Evolutionary conservation across 2,329 filamentous ascomycete species (phyloP), one percentile per base, ranked within the genome.

Genomic region (Fusarium veterinarium): DNA sequence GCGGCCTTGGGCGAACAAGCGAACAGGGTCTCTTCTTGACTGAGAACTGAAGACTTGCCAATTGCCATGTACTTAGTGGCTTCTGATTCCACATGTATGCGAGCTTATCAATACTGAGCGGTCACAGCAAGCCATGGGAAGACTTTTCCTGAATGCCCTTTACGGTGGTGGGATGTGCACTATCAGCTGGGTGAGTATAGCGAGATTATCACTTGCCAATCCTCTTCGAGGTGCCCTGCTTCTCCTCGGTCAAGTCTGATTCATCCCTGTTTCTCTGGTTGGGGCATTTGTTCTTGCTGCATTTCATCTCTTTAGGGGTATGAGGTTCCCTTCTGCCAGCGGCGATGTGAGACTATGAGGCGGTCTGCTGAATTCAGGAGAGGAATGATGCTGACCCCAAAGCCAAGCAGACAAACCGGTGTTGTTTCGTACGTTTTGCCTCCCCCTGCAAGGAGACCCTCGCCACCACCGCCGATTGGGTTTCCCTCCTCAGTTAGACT

Each of bases 381-480:
- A 33, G 11, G 0, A 23, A 33, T 13, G 4, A 13, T 23, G 11
- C 16, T 31, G 8, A 4, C 28, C 45, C 10, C 11, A 23, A 33
- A 33, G 16, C 46, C 11, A 17, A 33, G 16, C 20, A 23, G n/a
- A 33, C 3, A 17, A 33, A 3, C 3, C 11, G 25, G 4, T 16
- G 10, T n/a, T 8, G 19, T 11, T 11, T 49, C 20, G 6, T 31
- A 16, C 20, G 3, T 12, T 17, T 48, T 13, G 14, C 14, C n/a
- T 23, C 10, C 8, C 14, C 20, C 1, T 6, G 7, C 3, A 17
- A 23, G 3, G 12, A 13, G 3, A 1, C 20, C 28, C 28, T 31
- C 30, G 5, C 20, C 8, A 12, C 16, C 20, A 12, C 31, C 28
- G 2, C 3, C 45, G n/a, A 48, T 17, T n/a, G 9, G 7, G 6